Base-by-base conservation (phyloP, 306 rosid genomes). In the Corylus americana region DNA sequence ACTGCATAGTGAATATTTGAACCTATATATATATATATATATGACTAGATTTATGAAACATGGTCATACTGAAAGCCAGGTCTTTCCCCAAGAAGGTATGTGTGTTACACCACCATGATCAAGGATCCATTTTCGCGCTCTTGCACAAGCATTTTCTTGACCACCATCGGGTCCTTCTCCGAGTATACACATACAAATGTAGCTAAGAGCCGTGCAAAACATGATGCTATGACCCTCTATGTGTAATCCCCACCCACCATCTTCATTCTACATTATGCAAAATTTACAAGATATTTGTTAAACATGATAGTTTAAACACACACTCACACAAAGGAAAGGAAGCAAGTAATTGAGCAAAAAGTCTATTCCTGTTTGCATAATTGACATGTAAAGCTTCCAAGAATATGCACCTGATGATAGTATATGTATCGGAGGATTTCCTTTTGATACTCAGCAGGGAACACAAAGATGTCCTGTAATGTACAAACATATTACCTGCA, bases 401-500 rank as follows among this genome's bases (percentile, higher is more conserved):
- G 35, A 31, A 31, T 1, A 27, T 25, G 2, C 50, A 69, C 81
- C 58, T 78, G 76, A 57, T 78, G 81, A 25, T 29, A 55, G 63
- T 78, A 62, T 29, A 62, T 29, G 9, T 62, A 37, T 16, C 93
- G 91, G 4, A 93, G 88, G 77, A 91, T 91, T 75, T 93, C 94
- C 71, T 80, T 91, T 1, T 68, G 81, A 73, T 88, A 55, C 69
- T 88, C 91, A 6, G 55, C 4, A 5, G 85, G 55, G 29, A 91
- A 87, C 0, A 91, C 78, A 0, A 71, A 93, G 89, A 73, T 90
- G 90, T 0, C 92, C 90, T 1, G 87, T 91, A 39, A 91, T 85
- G 50, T 90, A 90, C 48, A 86, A 4, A 75, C 89, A 85, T 17
- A 91, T 88, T 0, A 93, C 92, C 94, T 93, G 84, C 79, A 48